A percentile compares a stretch with the other conserved stretches of the same genome.
phyloP scores from a whole-genome alignment of 2,329 filamentous ascomycete genomes.

The Fusarium nelsonii region DNA sequence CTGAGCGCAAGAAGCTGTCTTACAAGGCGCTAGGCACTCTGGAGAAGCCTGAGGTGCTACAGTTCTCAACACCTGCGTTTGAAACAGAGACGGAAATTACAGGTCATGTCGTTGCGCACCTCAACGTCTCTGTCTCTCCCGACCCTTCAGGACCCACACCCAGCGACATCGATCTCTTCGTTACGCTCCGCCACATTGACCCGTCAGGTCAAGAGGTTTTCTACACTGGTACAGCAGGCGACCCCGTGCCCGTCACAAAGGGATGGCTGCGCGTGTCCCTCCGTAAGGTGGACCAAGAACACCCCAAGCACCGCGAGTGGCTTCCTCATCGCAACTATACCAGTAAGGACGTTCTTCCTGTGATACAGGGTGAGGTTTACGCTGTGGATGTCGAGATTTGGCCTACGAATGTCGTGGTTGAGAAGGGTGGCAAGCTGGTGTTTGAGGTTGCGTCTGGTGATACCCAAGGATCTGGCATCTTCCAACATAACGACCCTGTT shows the following conservation, averaged over 20 bases:
- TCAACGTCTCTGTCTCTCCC: conserved; percentile 73
- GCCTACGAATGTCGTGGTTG: conserved; percentile 70
- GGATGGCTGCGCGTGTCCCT: conserved; percentile 72
- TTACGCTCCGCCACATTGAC: conserved; percentile 71
- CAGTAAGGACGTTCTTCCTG: conserved; percentile 66
- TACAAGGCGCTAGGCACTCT: conserved; percentile 72
- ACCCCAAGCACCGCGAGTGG: conserved; percentile 65
- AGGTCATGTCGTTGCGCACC: conserved; percentile 72
- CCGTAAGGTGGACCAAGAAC: conserved; percentile 64
- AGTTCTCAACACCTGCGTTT: conserved; percentile 70
- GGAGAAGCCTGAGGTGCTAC: conserved; percentile 64
- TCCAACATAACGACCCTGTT: conserved; percentile 63
- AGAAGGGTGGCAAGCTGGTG: conserved; percentile 62
- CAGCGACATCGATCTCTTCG: conserved; percentile 72
- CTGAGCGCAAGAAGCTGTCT: conserved; percentile 57
- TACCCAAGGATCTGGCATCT: conserved; percentile 70
- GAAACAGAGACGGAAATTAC: conserved; percentile 76
- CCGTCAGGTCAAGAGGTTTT: conserved; percentile 67
- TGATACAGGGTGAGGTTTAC: conserved; percentile 68
- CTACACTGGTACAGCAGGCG: conserved; percentile 75
- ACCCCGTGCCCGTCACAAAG: conserved; percentile 72
- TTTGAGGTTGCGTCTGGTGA: conserved; percentile 69
- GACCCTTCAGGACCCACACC: conserved; percentile 56
- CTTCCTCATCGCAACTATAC: conserved; percentile 70
- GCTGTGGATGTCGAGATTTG: conserved; percentile 72